Base-by-base conservation (phyloP, 2,329 filamentous ascomycete species). In the Neoscytalidium dimidiatum region DNA sequence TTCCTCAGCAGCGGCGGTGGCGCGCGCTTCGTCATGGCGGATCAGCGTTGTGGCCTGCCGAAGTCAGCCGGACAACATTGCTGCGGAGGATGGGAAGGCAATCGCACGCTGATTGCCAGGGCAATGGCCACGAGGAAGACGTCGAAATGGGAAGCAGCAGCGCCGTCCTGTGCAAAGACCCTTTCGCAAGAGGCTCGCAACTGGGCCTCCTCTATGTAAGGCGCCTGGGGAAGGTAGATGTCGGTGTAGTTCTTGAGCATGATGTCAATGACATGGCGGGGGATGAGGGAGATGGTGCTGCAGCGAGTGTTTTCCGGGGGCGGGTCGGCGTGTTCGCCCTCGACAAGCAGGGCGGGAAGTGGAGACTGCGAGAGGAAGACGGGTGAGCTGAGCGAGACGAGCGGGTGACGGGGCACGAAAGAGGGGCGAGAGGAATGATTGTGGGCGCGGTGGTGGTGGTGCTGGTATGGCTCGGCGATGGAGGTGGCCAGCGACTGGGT, bases 211-310 rank as follows among this genome's bases (percentile, higher is more conserved):
- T 64, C 62, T 2, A 64, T 41, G 14, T 58, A 64, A 5, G 62
- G 62, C 3, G 62, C 43, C 11, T 64, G 62, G 1, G 62, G 62
- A 5, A 64, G 43, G 43, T 64, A 64, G 29, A 57, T 49, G 2
- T 64, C 62, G 11, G 52, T 58, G 41, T 64, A 64, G 13, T 64
- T 64, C 23, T 57, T 57, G 41, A 64, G 62, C 62, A 64, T 64
- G 33, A 64, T 64, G 43, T 64, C 62, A 21, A 64, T 58, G 21
- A 64, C 51, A 48, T 64, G 52, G 28, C 62, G 62, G 6, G 62
- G 62, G 31, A 64, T 64, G 8, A 64, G 52, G 9, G 51, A 58
- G 9, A 64, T 64, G 21, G 62, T 64, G 51, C 62, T 64, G 41
- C 41, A 49, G 6, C 52, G 51, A 21, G 51, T 64, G 28, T 35